Evolutionary conservation across 176 grass and related monocot genomes (phyloP), one percentile per base, ranked within the genome.

Genomic region (Oryza brachyantha): DNA sequence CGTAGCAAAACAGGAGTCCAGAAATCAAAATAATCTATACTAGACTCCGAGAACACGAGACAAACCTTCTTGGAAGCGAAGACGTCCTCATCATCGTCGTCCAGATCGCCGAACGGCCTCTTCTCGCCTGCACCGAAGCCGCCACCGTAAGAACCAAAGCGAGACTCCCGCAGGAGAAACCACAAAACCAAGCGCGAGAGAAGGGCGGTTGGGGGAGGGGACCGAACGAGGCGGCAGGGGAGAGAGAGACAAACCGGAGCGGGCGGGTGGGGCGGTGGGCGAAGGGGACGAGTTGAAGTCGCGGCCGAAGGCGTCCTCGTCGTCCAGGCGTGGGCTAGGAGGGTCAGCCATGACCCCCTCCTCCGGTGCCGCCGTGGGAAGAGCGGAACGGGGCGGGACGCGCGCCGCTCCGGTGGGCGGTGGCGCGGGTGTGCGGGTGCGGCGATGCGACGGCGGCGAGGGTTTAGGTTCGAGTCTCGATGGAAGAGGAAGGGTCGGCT

Each of bases 71-170:
- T 97, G 21, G 70, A 79, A 43, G 79, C 82, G 42, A 97, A 97
- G 36, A 94, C 87, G 61, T 94, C 94, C 7, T 94, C 94, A 0
- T 93, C 91, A 3, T 97, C 94, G 3, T 97, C 94, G 22, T 94
- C 94, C 45, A 97, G 80, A 84, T 97, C 94, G 41, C 82, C 87
- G 73, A 90, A 94, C 17, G 59, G 72, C 58, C 91, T 91, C 81
- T 97, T 97, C 21, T 86, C 91, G 5, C 84, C 94, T 97, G 71
- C 29, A 48, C 4, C 84, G 38, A 85, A 80, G 42, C 9, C 41
- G 72, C 24, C 61, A 24, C 22, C 37, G 58, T 60, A 74, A 13
- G 77, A 80, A 68, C 22, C 70, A 60, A 29, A 55, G 37, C 16
- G 22, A 10, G 52, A 26, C 10, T 25, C 27, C 11, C 19, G n/a